A percentile compares a stretch with the other conserved stretches of the same genome.
phyloP scores from a whole-genome alignment of 225 moss, liverwort and hornwort genomes.

The Ulota crispa region DNA sequence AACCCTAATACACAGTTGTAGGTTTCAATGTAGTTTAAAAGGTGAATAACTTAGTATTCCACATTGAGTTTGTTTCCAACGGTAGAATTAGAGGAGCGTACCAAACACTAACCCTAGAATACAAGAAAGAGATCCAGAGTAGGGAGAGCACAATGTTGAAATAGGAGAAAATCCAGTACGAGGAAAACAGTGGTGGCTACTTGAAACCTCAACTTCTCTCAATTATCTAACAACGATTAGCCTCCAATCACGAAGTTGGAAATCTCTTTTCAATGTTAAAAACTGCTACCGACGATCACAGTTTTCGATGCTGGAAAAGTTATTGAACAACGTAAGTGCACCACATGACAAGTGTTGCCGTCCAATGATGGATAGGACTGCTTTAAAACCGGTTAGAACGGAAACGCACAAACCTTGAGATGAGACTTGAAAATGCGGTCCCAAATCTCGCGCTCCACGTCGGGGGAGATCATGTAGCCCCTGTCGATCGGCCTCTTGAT shows the following conservation, averaged over 20 bases:
- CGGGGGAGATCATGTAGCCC: constrained; percentile 80
- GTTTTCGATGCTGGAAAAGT: neutral
- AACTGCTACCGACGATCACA: neutral
- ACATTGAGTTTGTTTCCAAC: neutral
- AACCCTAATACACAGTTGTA: constrained; percentile 15
- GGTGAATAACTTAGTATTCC: too few species aligned
- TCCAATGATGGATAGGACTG: neutral
- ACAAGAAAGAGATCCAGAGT: neutral
- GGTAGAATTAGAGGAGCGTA: constrained; percentile 16
- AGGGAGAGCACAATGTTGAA: neutral
- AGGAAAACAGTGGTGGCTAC: neutral
- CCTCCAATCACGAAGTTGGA: neutral
- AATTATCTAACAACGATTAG: neutral
- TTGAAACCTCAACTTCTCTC: neutral
- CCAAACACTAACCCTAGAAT: neutral
- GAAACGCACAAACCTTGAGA: constrained; percentile 55
- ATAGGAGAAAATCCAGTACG: neutral
- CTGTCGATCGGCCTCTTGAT: constrained; percentile 88
- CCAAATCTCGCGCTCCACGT: constrained; percentile 90
- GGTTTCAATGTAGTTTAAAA: constrained; percentile 27
- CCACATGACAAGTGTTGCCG: neutral
- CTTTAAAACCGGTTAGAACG: neutral
- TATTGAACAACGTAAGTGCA: neutral
- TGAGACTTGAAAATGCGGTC: constrained; percentile 81
- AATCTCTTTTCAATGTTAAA: too few species aligned